Evolutionary conservation across 2,329 filamentous ascomycete genomes (phyloP).

Genomic region (Penicillium vulpinum): DNA sequence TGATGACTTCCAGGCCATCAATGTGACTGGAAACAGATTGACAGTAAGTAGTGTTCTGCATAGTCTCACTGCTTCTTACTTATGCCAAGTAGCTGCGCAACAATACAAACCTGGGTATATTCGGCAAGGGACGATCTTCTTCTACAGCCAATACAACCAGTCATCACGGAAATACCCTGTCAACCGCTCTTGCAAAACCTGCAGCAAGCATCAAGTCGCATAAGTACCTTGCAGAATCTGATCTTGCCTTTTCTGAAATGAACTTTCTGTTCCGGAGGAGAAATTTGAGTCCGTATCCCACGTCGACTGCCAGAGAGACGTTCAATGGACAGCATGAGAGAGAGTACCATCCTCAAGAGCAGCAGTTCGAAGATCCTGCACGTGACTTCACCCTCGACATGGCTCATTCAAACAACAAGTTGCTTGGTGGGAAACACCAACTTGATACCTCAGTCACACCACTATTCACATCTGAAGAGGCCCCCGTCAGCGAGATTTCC

Average conservation of each 20-base stretch:
- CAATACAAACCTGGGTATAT: conserved; percentile 32
- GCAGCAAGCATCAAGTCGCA: neutral
- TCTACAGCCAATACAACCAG: conserved; percentile 30
- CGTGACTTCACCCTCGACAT: neutral
- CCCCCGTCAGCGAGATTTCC: neutral
- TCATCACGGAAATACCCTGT: conserved; percentile 18
- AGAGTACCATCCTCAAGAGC: neutral
- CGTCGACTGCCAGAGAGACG: neutral
- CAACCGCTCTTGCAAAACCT: neutral
- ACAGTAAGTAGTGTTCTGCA: conserved; percentile 45
- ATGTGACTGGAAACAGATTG: conserved; percentile 54
- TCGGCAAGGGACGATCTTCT: conserved; percentile 39
- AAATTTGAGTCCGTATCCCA: neutral
- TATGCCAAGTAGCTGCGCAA: conserved; percentile 24
- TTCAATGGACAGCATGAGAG: neutral
- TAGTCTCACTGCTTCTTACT: neutral
- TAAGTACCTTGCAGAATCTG: conserved; percentile 8
- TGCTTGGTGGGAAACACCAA: neutral
- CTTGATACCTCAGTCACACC: neutral
- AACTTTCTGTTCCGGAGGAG: conserved; percentile 18
- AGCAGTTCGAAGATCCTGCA: neutral
- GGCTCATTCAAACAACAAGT: neutral
- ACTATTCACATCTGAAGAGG: neutral
- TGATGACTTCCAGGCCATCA: conserved; percentile 57
- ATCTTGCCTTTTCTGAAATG: conserved; percentile 26